Evolutionary conservation across 371 early-diverging fungal genomes (phyloP), one percentile per base, ranked within the genome.

Genomic region (Lichtheimia ramosa): DNA sequence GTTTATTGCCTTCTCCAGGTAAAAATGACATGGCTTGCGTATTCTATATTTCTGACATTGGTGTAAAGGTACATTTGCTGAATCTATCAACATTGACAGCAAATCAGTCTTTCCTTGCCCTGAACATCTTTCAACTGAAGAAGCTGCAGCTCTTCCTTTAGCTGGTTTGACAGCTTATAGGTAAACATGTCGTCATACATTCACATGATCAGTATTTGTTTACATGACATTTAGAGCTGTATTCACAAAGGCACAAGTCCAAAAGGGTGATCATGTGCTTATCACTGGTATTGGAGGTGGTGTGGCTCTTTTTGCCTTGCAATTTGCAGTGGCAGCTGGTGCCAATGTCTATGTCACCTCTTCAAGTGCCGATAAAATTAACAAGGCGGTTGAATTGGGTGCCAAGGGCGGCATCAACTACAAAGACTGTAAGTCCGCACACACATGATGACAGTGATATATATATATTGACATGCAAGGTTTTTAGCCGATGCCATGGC

Each of bases 241-340:
- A 3, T 83, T 85, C 51, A 81, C 83, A n/a, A 85, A 85, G 52
- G 89, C 77, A 1, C 59, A 79, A 21, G 82, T 86, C 24, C 57
- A 67, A 48, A 61, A 69, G 14, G 87, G 79, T 10, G 77, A 84
- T 16, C 75, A 81, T 61, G 83, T 90, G 2, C 65, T 90, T 14
- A 77, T 90, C 54, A 84, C 89, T 21, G 90, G 90, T 34, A 89
- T 90, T 63, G 87, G 84, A 24, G 90, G 90, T 41, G 90, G 90
- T 51, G 91, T 90, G 28, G 91, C 91, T 0, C 62, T 89, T 23
- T 75, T 80, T 62, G 88, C 88, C 5, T 65, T 90, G 28, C 83
- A 84, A 51, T 86, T 90, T 62, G 82, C 84, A 20, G 78, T 87
- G 12, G 85, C 87, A n/a, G 74, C 68, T 3, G 89, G 89, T 8